Conservation (phyloP, 1,139 yeast species). For the Suhomyces bribrorum region DNA sequence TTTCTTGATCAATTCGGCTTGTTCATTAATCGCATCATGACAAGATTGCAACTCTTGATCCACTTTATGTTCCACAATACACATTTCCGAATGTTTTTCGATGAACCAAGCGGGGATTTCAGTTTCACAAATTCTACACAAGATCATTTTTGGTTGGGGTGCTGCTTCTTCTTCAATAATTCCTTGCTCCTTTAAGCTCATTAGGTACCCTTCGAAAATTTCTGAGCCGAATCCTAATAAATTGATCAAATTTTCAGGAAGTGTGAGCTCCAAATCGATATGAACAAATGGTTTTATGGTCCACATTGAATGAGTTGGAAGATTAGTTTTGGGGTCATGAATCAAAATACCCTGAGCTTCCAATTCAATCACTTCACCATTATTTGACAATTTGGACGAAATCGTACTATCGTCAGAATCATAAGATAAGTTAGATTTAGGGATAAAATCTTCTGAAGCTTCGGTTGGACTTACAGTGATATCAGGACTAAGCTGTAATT, state of each 20-base stretch:
- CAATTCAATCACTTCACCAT: slow-evolving; percentile 65
- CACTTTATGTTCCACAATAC: slow-evolving; percentile 81
- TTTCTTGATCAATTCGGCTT: slow-evolving; percentile 52
- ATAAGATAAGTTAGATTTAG: slow-evolving; percentile 9
- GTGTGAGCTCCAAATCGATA: slow-evolving; percentile 59
- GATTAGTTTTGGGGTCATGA: slow-evolving; percentile 56
- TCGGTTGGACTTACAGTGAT: background rate
- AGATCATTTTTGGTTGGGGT: slow-evolving; percentile 74
- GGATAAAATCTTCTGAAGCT: slow-evolving; percentile 4
- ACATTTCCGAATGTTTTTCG: slow-evolving; percentile 86
- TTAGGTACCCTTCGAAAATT: slow-evolving; percentile 72
- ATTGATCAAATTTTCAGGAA: slow-evolving; percentile 68
- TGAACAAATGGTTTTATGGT: slow-evolving; percentile 77
- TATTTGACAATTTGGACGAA: slow-evolving; percentile 46
- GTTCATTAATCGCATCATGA: slow-evolving; percentile 80
- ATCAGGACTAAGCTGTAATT: background rate
- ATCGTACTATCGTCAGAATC: slow-evolving; percentile 21
- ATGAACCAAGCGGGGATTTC: slow-evolving; percentile 96
- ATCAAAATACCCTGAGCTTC: slow-evolving; percentile 97
- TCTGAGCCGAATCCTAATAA: slow-evolving; percentile 89
- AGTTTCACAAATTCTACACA: slow-evolving; percentile 91
- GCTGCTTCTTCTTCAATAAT: slow-evolving; percentile 62
- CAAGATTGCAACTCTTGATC: slow-evolving; percentile 75
- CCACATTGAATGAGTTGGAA: slow-evolving; percentile 93
- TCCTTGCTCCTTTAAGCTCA: slow-evolving; percentile 59